These are phyloP conservation scores for Dothideomycetidae sp. DNA, from an alignment of 2,329 filamentous ascomycete genomes.

Conservation along the genomic window DNA sequence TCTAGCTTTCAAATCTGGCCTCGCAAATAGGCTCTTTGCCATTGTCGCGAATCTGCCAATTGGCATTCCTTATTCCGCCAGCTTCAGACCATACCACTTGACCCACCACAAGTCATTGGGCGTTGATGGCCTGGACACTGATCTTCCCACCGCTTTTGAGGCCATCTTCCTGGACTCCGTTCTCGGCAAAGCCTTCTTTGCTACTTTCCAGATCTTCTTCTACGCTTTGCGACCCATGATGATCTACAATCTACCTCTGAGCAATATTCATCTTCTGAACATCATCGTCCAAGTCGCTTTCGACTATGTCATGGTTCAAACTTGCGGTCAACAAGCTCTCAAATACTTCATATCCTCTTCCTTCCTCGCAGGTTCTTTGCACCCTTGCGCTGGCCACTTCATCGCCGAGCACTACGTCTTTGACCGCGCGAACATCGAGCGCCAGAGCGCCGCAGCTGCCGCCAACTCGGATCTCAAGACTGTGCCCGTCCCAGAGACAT, in stretches of 20 bases:
- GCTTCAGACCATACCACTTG: slow-evolving; percentile 93
- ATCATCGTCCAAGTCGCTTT: slow-evolving; percentile 62
- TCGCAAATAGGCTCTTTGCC: slow-evolving; percentile 72
- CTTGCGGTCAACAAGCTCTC: slow-evolving; percentile 49
- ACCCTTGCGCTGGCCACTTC: slow-evolving; percentile 93
- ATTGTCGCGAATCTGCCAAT: slow-evolving; percentile 94
- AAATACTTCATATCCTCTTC: slow-evolving; percentile 77
- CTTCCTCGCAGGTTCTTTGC: slow-evolving; percentile 84
- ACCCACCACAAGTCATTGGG: slow-evolving; percentile 98
- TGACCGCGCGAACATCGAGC: slow-evolving; percentile 36
- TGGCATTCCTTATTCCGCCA: slow-evolving; percentile 87
- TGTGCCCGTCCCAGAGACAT: slow-evolving; percentile 69
- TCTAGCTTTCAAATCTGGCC: slow-evolving; percentile 69
- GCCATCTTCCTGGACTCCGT: slow-evolving; percentile 88
- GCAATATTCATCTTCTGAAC: slow-evolving; percentile 71
- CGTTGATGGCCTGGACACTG: slow-evolving; percentile 89
- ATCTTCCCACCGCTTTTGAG: slow-evolving; percentile 83
- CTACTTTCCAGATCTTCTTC: slow-evolving; percentile 98
- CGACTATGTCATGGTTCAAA: slow-evolving; percentile 53
- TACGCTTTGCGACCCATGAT: slow-evolving; percentile 94
- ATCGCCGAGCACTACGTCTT: slow-evolving; percentile 76
- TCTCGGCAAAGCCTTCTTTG: slow-evolving; percentile 95
- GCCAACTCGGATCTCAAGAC: slow-evolving; percentile 19
- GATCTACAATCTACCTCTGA: slow-evolving; percentile 79
- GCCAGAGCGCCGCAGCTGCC: slow-evolving; percentile 17